Evolutionary conservation across 208 protist genomes (phyloP).

Genomic region (Strigomonas culicis): DNA sequence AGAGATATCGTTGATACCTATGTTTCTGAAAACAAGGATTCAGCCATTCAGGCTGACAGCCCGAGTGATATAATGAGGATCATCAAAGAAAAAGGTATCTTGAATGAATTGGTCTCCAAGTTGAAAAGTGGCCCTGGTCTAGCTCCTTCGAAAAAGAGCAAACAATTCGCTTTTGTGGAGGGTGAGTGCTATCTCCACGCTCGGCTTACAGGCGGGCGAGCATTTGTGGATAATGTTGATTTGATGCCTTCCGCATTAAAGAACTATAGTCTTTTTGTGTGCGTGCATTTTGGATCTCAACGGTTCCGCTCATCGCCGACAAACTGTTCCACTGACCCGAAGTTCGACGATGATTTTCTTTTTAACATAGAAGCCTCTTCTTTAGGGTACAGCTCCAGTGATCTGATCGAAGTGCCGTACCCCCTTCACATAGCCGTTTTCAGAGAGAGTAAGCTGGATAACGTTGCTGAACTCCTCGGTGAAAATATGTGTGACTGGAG

Average conservation of each 20-base stretch:
- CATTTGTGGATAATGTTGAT: constrained; percentile 91
- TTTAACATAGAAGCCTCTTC: constrained; percentile 73
- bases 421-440: constrained; percentile 87
- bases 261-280: constrained; percentile 55
- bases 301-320: constrained; percentile 51
- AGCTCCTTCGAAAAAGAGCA: background rate
- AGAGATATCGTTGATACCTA: constrained; percentile 88
- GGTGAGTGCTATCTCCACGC: constrained; percentile 72
- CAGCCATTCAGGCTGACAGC: constrained; percentile 24
- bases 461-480: constrained; percentile 66
- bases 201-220: constrained; percentile 68
- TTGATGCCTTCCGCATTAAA: constrained; percentile 21
- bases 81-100: constrained; percentile 77
- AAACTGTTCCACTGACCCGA: constrained; percentile 50
- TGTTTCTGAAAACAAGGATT: constrained; percentile 52
- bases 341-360: constrained; percentile 89
- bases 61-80: constrained; percentile 80
- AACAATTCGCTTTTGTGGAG: background rate
- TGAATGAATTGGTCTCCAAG: constrained; percentile 63
- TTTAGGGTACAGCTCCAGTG: constrained; percentile 49
- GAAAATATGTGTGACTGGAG: constrained; percentile 92
- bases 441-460: constrained; percentile 48
- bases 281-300: constrained; percentile 87
- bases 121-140: constrained; percentile 31
- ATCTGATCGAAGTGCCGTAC: constrained; percentile 78